Evolutionary conservation across 257 asterid genomes (phyloP), one percentile per base, ranked within the genome.

Genomic region (Solanum sejunctum): DNA sequence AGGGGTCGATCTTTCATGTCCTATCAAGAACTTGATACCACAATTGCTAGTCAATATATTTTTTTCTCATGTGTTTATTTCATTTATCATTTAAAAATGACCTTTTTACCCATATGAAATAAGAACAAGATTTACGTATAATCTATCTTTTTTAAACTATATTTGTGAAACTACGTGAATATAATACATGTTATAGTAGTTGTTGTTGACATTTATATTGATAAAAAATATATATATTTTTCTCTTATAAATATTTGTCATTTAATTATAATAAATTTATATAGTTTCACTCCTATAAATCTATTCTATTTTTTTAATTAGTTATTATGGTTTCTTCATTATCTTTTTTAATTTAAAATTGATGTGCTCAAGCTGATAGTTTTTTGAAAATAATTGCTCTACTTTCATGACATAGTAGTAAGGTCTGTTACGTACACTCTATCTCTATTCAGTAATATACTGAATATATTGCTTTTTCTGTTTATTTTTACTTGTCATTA

Each of bases 61-160:
- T n/a, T n/a, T n/a, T 60, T 60, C 32, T 60, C 3, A 0, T 60
- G 10, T 6, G 5, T 60, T 60, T 58, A 10, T 3, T 58, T 58
- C 8, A 9, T 58, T 58, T 0, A n/a, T 20, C 0, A 0, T 0
- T 10, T 0, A 0, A 58, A n/a, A 60, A 52, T 0, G 12, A 10
- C 1, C 1, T 58, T 1, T 60, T 6, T 4, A n/a, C 0, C 8
- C 10, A 3, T 0, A n/a, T 0, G 10, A 9, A 1, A 0, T 10
- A 60, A 60, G 0, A 60, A n/a, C 8, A 10, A 60, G 0, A 0
- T 60, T 0, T 0, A 60, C 0, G 2, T 60, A 6, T 0, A 60
- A 1, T 58, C 1, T 60, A 60, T 1, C 13, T 0, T 36, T 36
- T 36, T 36, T 7, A 36, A 36, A 36, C 41, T 36, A 5, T 36